Evolutionary conservation across 1,139 yeast species (phyloP), one percentile per base, ranked within the genome.

Genomic region (Blastobotrys proliferans): DNA sequence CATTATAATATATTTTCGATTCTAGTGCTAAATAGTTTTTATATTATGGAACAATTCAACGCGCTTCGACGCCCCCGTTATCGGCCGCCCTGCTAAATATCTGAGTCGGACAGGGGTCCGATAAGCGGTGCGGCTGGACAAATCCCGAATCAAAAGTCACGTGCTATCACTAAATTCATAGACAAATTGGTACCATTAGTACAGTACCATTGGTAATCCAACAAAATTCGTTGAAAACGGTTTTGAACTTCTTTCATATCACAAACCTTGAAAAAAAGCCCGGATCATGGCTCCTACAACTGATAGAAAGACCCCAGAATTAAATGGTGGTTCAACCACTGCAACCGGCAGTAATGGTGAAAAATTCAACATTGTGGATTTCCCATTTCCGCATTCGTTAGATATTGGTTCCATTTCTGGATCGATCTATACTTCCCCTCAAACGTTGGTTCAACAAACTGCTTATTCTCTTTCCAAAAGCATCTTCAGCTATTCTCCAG

Each of bases 401-500:
- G 59, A 57, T 35, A 40, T 57, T 22, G 46, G 49, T 17, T 44
- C 57, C n/a, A 35, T 55, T 24, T 33, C 48, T 17, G 60, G 62
- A 1, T 18, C n/a, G 11, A 40, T 55, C 14, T 57, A 58, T 39
- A 51, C 55, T 36, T 74, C 86, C n/a, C 79, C 85, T n/a, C 71
- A 72, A 53, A 71, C 78, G 40, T 67, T 84, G 36, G 74, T 85
- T 48, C 74, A 78, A 56, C 84, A 84, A 52, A 73, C 83, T 4
- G 67, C 83, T 30, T 85, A 82, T 61, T 68, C 83, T 27, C 65
- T 81, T 48, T 72, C 82, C 38, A 70, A 75, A 51, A 74, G 79
- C 53, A 72, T 88, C 43, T 88, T 88, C 66, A 76, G 83, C 47
- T 88, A 83, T 47, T 73, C 83, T 31, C 83, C 84, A 11, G 76